phyloP scores from a whole-genome alignment of 768 basidiomycete species.

The Royoungia palumana region DNA sequence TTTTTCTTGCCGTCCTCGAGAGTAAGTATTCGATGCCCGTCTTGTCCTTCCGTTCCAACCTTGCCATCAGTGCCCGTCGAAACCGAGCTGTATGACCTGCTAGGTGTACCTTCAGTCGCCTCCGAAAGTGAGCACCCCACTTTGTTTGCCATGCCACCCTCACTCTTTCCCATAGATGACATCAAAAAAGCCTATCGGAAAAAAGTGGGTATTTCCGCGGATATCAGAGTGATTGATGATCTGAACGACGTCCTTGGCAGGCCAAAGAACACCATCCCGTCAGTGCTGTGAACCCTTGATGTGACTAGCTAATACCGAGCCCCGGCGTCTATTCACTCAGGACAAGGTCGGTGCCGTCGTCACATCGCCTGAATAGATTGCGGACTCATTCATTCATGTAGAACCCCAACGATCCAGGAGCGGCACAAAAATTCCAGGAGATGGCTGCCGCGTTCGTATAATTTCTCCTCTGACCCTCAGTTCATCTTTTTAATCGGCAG shows the following conservation, averaged over 20 bases:
- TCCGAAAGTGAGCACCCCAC: slow-evolving; percentile 54
- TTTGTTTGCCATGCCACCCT: slow-evolving; percentile 3
- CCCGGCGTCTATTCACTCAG: slow-evolving; percentile 32
- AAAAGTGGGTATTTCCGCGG: slow-evolving; percentile 55
- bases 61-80: slow-evolving; percentile 59
- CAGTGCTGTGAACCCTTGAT: slow-evolving; percentile 24
- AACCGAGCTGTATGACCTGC: slow-evolving; percentile 81
- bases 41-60: neutral
- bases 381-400: slow-evolving; percentile 27
- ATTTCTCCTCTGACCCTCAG: neutral
- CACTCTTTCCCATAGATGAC: slow-evolving; percentile 49
- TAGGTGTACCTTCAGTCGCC: slow-evolving; percentile 70
- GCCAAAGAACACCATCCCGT: slow-evolving; percentile 89
- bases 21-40: slow-evolving; percentile 26
- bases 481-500: slow-evolving; percentile 7
- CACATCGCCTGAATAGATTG: neutral
- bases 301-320: neutral
- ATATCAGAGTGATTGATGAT: slow-evolving; percentile 1
- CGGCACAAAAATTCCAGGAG: slow-evolving; percentile 82
- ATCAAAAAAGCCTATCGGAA: slow-evolving; percentile 93
- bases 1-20: slow-evolving; percentile 8
- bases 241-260: slow-evolving; percentile 41
- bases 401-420: slow-evolving; percentile 88
- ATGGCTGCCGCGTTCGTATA: slow-evolving; percentile 78
- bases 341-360: slow-evolving; percentile 54